Conservation (phyloP, 2,329 filamentous ascomycete species). For the Stagonosporopsis rhizophila region DNA sequence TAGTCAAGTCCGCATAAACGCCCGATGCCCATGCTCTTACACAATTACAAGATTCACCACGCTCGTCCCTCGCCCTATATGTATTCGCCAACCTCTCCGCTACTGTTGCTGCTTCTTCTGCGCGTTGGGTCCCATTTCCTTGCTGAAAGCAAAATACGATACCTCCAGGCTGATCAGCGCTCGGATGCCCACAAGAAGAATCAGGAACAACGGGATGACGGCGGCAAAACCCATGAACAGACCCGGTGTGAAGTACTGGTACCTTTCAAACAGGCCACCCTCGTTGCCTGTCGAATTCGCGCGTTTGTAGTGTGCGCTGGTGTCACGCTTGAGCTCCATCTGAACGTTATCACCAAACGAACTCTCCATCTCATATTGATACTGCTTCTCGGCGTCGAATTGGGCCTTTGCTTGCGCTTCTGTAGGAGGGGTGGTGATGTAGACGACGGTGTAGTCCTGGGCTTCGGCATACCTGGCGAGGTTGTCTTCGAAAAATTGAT, state of each 20-base stretch:
- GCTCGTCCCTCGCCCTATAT: background rate
- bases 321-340: constrained; percentile 76
- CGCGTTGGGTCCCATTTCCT: constrained; percentile 88
- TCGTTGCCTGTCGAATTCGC: constrained; percentile 29
- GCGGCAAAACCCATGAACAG: constrained; percentile 87
- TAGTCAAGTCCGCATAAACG: constrained; percentile 19
- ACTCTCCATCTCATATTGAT: constrained; percentile 68
- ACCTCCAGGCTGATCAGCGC: constrained; percentile 84
- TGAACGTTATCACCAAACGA: constrained; percentile 69
- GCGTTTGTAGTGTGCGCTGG: constrained; percentile 45
- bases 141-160: constrained; percentile 93
- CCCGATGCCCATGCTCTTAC: constrained; percentile 27
- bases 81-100: background rate
- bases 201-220: constrained; percentile 73
- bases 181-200: constrained; percentile 78
- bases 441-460: constrained; percentile 75
- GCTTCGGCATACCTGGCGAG: constrained; percentile 51
- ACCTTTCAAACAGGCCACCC: constrained; percentile 78
- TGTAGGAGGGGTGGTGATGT: constrained; percentile 68
- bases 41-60: constrained; percentile 22
- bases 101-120: constrained; percentile 75
- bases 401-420: constrained; percentile 33
- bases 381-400: constrained; percentile 26
- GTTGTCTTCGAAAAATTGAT: constrained; percentile 31
- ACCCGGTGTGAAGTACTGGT: constrained; percentile 91